Evolutionary conservation across 148 eudicot species (phyloP).

Genomic region (Heliosperma pusillum): DNA sequence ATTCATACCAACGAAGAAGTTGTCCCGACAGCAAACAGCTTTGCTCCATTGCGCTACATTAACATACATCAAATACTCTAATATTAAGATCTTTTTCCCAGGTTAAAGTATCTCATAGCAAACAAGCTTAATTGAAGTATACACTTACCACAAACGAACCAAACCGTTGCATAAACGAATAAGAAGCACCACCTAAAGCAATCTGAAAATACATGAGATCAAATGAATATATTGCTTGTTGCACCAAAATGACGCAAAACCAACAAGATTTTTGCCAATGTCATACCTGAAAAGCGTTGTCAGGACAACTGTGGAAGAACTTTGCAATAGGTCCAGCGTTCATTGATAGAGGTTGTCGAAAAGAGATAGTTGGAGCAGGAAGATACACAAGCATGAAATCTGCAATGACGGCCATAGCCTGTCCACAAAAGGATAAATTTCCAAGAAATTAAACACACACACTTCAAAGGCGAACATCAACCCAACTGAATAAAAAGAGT

Average conservation of each 20-base stretch:
- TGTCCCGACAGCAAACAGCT: conserved; percentile 94
- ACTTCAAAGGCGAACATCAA: background rate
- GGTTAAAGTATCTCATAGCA: background rate
- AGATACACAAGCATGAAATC: conserved; percentile 99
- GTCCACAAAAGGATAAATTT: conserved; percentile 24
- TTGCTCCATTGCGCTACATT: conserved; percentile 74
- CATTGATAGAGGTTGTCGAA: conserved; percentile 58
- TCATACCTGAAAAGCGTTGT: conserved; percentile 88
- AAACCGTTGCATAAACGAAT: conserved; percentile 69
- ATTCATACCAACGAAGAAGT: conserved; percentile 75
- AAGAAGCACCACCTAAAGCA: conserved; percentile 79
- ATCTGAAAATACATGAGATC: conserved; percentile 37
- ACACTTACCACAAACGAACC: conserved; percentile 79
- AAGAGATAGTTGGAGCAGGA: conserved; percentile 92
- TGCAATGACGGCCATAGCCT: conserved; percentile 96
- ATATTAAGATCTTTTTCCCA: background rate
- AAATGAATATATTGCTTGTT: conserved; percentile 3
- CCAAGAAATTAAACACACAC: conserved; percentile 10
- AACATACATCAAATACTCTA: conserved; percentile 2
- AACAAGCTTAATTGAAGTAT: background rate
- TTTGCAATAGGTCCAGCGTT: conserved; percentile 69
- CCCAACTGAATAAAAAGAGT: background rate
- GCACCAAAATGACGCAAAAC: background rate
- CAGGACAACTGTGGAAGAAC: conserved; percentile 84
- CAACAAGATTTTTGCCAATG: background rate